Percentiles rank a stretch among this genome's conserved stretches.
Evolutionary conservation across 2,329 filamentous ascomycete genomes (phyloP).

Genomic region (Sclerotinia minor): DNA sequence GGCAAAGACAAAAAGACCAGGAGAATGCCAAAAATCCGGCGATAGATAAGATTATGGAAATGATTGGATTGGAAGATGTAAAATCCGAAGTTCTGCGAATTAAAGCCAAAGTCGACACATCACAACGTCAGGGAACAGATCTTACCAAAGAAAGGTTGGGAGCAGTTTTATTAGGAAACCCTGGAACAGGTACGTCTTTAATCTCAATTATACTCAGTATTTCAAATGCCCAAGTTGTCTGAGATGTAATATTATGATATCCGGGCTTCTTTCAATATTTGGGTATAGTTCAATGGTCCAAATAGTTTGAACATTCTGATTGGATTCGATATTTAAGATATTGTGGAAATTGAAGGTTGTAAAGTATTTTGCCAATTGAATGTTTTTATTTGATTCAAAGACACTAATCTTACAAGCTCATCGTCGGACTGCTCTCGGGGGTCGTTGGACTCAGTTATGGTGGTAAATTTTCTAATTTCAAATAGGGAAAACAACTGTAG

Average conservation of each 20-base stretch:
- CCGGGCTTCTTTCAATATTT: too few relatives aligned
- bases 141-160: slow-evolving; percentile 61
- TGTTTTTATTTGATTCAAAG: too few relatives aligned
- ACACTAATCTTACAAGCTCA: too few relatives aligned
- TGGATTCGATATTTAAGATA: too few relatives aligned
- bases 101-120: slow-evolving; percentile 62
- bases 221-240: too few relatives aligned
- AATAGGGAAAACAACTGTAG: slow-evolving; percentile 71
- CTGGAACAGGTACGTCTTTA: slow-evolving; percentile 61
- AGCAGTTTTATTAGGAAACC: slow-evolving; percentile 67
- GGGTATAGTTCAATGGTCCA: too few relatives aligned
- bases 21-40: slow-evolving; percentile 53
- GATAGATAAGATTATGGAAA: slow-evolving; percentile 64
- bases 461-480: slow-evolving; percentile 45
- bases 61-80: slow-evolving; percentile 71
- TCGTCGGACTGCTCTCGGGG: background rate
- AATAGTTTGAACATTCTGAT: too few relatives aligned
- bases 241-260: background rate
- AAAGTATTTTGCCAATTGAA: too few relatives aligned
- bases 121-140: slow-evolving; percentile 56
- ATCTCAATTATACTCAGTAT: too few relatives aligned
- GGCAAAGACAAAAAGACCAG: slow-evolving; percentile 59
- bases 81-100: slow-evolving; percentile 63
- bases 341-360: too few relatives aligned
- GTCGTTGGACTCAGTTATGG: background rate